phyloP scores from a whole-genome alignment of 331 rosid species.

The Malus hybrid region DNA sequence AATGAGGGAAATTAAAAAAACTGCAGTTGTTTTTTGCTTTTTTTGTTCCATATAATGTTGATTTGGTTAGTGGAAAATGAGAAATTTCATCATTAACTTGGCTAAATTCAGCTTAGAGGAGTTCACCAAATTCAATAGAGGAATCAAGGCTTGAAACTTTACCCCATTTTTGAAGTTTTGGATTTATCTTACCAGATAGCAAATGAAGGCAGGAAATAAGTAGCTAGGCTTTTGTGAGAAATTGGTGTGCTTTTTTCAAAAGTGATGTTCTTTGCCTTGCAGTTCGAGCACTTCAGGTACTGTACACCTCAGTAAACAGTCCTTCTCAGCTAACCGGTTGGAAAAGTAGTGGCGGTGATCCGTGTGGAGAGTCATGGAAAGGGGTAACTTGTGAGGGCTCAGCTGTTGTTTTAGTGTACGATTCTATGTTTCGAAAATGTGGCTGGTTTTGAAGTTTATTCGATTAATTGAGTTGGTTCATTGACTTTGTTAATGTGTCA shows the following conservation, averaged over 20 bases:
- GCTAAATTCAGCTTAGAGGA: too few species aligned
- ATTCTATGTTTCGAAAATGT: neutral
- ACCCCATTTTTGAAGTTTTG: neutral
- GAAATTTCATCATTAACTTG: too few species aligned
- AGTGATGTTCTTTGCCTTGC: conserved; percentile 22
- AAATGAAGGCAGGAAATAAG: neutral
- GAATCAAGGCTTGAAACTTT: neutral
- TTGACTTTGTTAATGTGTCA: conserved; percentile 16
- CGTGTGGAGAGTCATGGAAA: conserved; percentile 87
- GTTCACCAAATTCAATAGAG: too few species aligned
- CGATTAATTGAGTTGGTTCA: neutral
- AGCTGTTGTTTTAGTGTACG: conserved; percentile 84
- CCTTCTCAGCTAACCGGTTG: conserved; percentile 76
- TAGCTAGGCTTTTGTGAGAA: neutral
- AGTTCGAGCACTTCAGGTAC: conserved; percentile 86
- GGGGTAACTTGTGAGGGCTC: conserved; percentile 90
- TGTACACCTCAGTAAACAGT: conserved; percentile 68
- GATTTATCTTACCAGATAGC: neutral
- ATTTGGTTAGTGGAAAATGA: too few species aligned
- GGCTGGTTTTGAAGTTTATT: neutral
- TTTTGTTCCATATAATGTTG: too few species aligned
- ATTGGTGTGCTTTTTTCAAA: neutral
- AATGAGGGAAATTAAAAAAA: too few species aligned
- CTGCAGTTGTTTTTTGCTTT: too few species aligned
- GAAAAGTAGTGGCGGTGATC: conserved; percentile 83